A percentile compares a stretch with the other conserved stretches of the same genome.
Conservation (phyloP, 176 grass and related monocot species). For the Hordeum marinum region DNA sequence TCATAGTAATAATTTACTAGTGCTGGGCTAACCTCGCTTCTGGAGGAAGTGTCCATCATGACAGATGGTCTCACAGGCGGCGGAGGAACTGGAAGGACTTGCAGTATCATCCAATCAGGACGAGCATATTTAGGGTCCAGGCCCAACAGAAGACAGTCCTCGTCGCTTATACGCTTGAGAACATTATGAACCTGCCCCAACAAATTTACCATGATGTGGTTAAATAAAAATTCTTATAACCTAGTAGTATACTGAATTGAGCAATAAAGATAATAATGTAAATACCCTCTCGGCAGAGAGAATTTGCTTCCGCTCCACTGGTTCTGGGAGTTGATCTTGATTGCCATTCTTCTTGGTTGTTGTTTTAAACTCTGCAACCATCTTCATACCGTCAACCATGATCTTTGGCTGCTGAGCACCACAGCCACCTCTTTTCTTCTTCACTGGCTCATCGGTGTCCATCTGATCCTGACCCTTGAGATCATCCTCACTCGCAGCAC, state of each 20-base stretch:
- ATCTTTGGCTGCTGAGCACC: conserved; percentile 98
- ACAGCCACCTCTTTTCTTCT: conserved; percentile 90
- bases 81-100: conserved; percentile 95
- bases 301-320: conserved; percentile 89
- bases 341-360: conserved; percentile 86
- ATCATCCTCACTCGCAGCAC: conserved; percentile 69
- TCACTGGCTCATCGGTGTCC: conserved; percentile 66
- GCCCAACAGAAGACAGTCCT: conserved; percentile 87
- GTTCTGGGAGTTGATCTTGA: conserved; percentile 93
- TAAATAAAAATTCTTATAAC: conserved; percentile 8
- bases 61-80: conserved; percentile 99
- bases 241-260: not conserved
- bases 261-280: not conserved
- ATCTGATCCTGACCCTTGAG: conserved; percentile 74
- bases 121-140: conserved; percentile 89
- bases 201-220: conserved; percentile 4
- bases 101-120: conserved; percentile 98
- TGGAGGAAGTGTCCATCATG: conserved; percentile 98
- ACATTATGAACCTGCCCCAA: conserved; percentile 77
- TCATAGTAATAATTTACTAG: not conserved
- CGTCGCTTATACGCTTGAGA: conserved; percentile 92
- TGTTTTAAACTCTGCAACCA: conserved; percentile 94
- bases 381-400: conserved; percentile 97
- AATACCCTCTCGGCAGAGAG: conserved; percentile 88
- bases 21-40: conserved; percentile 68